Evolutionary conservation across 139 green algal species (phyloP), one percentile per base, ranked within the genome.

Genomic region (Volvox reticuliferus): DNA sequence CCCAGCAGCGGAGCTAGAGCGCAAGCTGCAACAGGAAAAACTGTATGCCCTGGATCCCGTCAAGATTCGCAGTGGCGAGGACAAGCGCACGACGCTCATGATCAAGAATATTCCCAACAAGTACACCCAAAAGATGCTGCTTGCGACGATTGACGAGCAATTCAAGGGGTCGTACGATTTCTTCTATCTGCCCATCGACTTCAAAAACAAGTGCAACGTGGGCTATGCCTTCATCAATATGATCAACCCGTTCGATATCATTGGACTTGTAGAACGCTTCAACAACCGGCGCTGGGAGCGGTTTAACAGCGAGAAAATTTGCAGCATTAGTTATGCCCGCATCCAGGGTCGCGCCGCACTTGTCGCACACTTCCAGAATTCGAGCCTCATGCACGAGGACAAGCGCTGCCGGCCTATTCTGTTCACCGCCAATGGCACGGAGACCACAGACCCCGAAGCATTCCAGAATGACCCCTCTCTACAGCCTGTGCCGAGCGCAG

Each of bases 181-280:
- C 88, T 98, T 98, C 91, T 98, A 98, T 94, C 95, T 98, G 36
- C 97, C 97, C 79, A 98, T 98, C 67, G 97, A 98, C 93, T 99
- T 99, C 97, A 99, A 99, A 95, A 99, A 99, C 94, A 98, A 99
- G 94, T 99, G 98, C 97, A 99, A 99, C 92, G 98, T 99, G 18
- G 98, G 98, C 67, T 99, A 99, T 88, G 98, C 98, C 12, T 99
- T 99, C 93, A 99, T 99, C 96, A 99, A 99, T 94, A 96, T 99
- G 96, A 95, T 96, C 76, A 91, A 91, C 33, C 87, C 87, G 28
- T 65, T 91, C 35, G 88, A 97, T 94, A 99, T 99, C 88, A 91
- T 97, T 20, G 93, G 95, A 1, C 92, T 99, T 30, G 95, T 97
- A 28, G 95, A 98, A 91, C 93, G 96, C 33, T 99, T 99, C 94